Evolutionary conservation across 352 stramenopile species (phyloP), one percentile per base, ranked within the genome.

Genomic region (Globisporangium parvum): DNA sequence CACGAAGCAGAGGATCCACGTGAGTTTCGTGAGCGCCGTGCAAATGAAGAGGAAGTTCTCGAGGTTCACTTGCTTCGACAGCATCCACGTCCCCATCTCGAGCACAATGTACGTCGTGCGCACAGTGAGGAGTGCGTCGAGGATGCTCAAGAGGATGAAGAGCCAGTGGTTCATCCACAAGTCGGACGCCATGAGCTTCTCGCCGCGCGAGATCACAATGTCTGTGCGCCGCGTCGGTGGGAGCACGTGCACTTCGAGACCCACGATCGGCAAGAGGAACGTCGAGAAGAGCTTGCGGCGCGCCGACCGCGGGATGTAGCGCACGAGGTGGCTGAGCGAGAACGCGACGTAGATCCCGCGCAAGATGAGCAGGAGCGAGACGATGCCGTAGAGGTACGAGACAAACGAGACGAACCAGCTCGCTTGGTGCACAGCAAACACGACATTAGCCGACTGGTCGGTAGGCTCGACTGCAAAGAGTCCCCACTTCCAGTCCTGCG

Each of bases 91-190:
- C 4, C 71, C 76, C 17, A 81, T 71, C 31, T 77, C 52, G 18
- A 77, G 60, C 3, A 75, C 62, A 17, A 67, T 61, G 47, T 84
- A 85, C 12, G 62, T 80, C 53, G 69, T 63, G 0, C 74, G 74
- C 1, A 85, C 17, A 41, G 62, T 81, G 1, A 71, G 46, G 5
- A 83, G 46, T 3, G 71, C 60, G n/a, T 87, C 70, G 28, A 81
- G 37, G 23, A 83, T 75, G 56, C 74, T 83, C 5, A 87, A 69
- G 28, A 15, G 18, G 12, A 83, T 85, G 59, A 82, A 87, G 9
- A 87, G 57, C 76, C 72, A 87, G 47, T 87, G 74, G 58, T 85
- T 87, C 60, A 85, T 83, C 77, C 77, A 87, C 2, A 84, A 48
- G 26, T 84, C 72, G 3, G 77, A 85, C 4, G 71, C 77, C 55